These are phyloP conservation scores for Botryotinia convoluta DNA, from an alignment of 2,329 filamentous ascomycete species.

Conservation along the genomic window DNA sequence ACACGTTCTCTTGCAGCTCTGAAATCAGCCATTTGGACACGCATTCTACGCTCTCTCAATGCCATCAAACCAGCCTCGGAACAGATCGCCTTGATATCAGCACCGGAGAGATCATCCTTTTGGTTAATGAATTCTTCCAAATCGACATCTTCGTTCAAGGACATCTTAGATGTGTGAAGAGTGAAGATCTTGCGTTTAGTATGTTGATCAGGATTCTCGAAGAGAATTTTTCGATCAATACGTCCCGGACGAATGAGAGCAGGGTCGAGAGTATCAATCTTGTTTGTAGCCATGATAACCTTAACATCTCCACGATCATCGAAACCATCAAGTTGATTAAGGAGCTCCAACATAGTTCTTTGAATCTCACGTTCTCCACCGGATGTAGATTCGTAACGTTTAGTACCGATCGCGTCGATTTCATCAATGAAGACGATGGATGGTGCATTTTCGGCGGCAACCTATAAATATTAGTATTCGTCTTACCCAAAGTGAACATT, in stretches of 20 bases:
- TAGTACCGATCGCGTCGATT: constrained; percentile 97
- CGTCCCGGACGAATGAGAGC: constrained; percentile 94
- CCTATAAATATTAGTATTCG: constrained; percentile 47
- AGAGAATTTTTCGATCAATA: constrained; percentile 95
- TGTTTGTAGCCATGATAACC: constrained; percentile 99
- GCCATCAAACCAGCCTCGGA: constrained; percentile 95
- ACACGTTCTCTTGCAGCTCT: constrained; percentile 88
- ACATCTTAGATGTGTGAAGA: constrained; percentile 98
- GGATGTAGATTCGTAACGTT: constrained; percentile 96
- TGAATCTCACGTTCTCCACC: constrained; percentile 97
- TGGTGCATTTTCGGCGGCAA: constrained; percentile 91
- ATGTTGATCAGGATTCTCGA: constrained; percentile 71
- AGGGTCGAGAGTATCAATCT: constrained; percentile 96
- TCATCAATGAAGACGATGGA: constrained; percentile 99
- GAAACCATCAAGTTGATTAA: constrained; percentile 98
- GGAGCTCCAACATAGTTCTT: constrained; percentile 95
- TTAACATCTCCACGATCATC: constrained; percentile 98
- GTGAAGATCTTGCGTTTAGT: constrained; percentile 98
- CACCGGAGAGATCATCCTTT: constrained; percentile 95
- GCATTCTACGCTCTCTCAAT: constrained; percentile 90
- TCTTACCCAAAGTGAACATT: background rate
- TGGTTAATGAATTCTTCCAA: constrained; percentile 97
- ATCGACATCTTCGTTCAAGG: constrained; percentile 91
- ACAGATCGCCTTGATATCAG: constrained; percentile 98
- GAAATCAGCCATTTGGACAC: constrained; percentile 99